phyloP scores from a whole-genome alignment of 1,139 yeast species.

The Candida sp. region DNA sequence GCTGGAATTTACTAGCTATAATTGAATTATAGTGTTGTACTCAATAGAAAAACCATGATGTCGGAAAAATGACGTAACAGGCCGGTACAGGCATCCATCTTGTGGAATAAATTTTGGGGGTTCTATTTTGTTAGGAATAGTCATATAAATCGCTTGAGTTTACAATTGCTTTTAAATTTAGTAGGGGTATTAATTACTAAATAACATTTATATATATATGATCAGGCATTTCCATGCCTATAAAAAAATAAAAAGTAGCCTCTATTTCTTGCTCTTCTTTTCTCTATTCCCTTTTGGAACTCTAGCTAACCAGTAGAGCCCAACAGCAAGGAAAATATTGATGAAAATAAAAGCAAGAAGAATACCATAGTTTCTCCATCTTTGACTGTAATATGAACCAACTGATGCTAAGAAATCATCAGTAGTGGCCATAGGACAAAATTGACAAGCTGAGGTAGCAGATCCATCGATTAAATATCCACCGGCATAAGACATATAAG shows the following conservation, averaged over 20 bases:
- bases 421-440: conserved; percentile 49
- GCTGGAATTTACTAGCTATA: too few relatives aligned
- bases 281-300: conserved; percentile 52
- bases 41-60: too few relatives aligned
- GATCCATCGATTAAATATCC: conserved; percentile 42
- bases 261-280: conserved; percentile 12
- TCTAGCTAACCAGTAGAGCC: conserved; percentile 73
- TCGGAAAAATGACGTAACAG: too few relatives aligned
- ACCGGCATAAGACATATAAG: conserved; percentile 45
- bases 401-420: conserved; percentile 46
- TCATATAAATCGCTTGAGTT: neutral
- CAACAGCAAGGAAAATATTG: conserved; percentile 49
- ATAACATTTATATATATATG: too few relatives aligned
- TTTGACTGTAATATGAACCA: conserved; percentile 38
- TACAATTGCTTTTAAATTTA: too few relatives aligned
- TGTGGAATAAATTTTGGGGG: too few relatives aligned
- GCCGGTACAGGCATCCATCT: too few relatives aligned
- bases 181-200: neutral
- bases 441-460: conserved; percentile 46
- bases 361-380: conserved; percentile 73
- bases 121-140: neutral
- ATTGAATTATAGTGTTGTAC: neutral
- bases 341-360: conserved; percentile 44
- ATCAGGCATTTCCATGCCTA: too few relatives aligned
- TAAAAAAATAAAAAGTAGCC: too few relatives aligned